Conservation (phyloP, 179 eudicot genomes). For the Actinidia arguta region DNA sequence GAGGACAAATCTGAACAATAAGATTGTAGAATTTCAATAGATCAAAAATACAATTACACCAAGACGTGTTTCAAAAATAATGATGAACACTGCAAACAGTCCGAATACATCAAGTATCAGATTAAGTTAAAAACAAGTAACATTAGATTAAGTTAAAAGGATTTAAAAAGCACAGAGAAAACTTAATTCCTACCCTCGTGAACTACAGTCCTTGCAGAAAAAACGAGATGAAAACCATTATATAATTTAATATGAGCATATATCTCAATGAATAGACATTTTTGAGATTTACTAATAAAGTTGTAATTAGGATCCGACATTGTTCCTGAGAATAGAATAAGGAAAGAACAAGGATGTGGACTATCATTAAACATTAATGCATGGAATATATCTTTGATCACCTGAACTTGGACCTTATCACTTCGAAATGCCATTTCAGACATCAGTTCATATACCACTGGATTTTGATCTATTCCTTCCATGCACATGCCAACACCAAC, state of each 20-base stretch:
- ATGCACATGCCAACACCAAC: conserved; percentile 99
- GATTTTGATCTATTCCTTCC: conserved; percentile 99
- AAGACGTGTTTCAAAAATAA: neutral
- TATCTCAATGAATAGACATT: neutral
- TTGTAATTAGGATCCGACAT: neutral
- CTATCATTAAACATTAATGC: neutral
- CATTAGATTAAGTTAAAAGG: neutral
- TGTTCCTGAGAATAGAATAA: neutral
- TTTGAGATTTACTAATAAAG: neutral
- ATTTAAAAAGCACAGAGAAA: neutral
- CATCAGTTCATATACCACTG: conserved; percentile 98
- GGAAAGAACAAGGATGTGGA: neutral
- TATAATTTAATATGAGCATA: neutral
- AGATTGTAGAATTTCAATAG: neutral
- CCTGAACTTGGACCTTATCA: conserved; percentile 66
- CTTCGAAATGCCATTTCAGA: conserved; percentile 97
- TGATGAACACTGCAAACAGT: neutral
- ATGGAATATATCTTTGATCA: conserved; percentile 26
- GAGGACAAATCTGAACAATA: neutral
- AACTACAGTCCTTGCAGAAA: neutral
- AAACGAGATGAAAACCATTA: neutral
- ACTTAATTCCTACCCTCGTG: neutral
- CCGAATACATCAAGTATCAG: neutral
- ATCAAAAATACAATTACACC: neutral
- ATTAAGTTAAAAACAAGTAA: neutral